A percentile compares a stretch with the other conserved stretches of the same genome.
phyloP scores from a whole-genome alignment of 2,329 filamentous ascomycete species.

The Purpureocillium lavendulum region DNA sequence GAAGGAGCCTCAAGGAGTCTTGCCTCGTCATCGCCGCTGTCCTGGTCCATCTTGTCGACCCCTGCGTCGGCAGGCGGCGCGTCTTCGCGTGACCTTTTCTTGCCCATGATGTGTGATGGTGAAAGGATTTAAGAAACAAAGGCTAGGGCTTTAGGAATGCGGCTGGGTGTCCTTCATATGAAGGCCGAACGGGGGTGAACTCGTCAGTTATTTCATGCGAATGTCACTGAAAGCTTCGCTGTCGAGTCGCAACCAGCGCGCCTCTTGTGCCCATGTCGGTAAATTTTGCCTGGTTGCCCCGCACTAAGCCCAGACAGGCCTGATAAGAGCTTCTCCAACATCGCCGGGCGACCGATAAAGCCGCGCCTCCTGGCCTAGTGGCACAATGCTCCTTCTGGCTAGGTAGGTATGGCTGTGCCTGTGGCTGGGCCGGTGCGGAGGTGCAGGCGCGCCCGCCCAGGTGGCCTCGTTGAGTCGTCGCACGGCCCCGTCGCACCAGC shows the following conservation, averaged over 20 bases:
- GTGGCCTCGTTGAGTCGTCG: too few species aligned
- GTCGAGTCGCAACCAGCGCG: not conserved
- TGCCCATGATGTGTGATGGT: slow-evolving; percentile 30
- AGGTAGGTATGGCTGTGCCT: too few species aligned
- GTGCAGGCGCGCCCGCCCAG: too few species aligned
- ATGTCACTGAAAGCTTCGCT: not conserved
- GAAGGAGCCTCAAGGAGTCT: slow-evolving; percentile 6
- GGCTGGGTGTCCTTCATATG: too few species aligned
- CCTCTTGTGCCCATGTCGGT: slow-evolving; percentile 1
- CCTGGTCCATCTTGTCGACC: slow-evolving; percentile 41
- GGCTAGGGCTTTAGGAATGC: too few species aligned
- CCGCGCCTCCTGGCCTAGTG: too few species aligned
- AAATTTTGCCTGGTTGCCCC: slow-evolving; percentile 30
- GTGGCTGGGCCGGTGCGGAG: too few species aligned
- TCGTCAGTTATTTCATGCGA: not conserved
- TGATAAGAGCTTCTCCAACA: slow-evolving; percentile 9
- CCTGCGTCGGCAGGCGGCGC: slow-evolving; percentile 30
- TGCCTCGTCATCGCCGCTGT: slow-evolving; percentile 47
- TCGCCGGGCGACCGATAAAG: too few species aligned
- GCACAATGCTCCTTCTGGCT: too few species aligned
- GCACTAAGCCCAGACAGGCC: slow-evolving; percentile 27
- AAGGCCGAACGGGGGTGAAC: too few species aligned
- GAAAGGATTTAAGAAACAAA: not conserved
- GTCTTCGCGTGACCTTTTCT: slow-evolving; percentile 40
- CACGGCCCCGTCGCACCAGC: too few species aligned